Evolutionary conservation across 2,329 filamentous ascomycete genomes (phyloP).

Genomic region (Talaromyces atroroseus): DNA sequence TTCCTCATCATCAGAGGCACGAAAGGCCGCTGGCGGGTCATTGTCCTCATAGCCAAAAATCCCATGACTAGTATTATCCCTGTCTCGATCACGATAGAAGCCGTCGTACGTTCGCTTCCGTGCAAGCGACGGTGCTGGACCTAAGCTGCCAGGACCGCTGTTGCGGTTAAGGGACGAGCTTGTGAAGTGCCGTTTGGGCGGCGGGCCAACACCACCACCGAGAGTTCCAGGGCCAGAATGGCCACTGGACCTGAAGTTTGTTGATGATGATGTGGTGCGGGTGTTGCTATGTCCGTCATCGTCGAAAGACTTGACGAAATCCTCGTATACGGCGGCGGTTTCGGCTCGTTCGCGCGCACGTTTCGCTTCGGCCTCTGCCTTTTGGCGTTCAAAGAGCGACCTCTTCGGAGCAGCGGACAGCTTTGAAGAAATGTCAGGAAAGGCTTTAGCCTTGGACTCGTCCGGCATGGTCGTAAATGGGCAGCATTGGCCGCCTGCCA

Average conservation of each 20-base stretch:
- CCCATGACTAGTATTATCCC: conserved; percentile 31
- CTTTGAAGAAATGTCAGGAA: conserved; percentile 70
- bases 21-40: conserved; percentile 38
- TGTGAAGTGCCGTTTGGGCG: conserved; percentile 59
- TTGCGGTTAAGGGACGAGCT: conserved; percentile 35
- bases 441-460: conserved; percentile 40
- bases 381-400: conserved; percentile 81
- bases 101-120: conserved; percentile 43
- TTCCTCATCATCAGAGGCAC: conserved; percentile 40
- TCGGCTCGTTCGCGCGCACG: conserved; percentile 77
- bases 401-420: conserved; percentile 75
- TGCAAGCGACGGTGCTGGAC: conserved; percentile 36
- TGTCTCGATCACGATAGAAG: conserved; percentile 34
- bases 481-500: background rate
- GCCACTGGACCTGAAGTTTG: conserved; percentile 23
- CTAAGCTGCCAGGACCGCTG: conserved; percentile 47
- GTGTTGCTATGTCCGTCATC: conserved; percentile 32
- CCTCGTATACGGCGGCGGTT: conserved; percentile 78
- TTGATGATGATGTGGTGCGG: conserved; percentile 14
- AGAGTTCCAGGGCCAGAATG: conserved; percentile 27
- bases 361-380: conserved; percentile 85
- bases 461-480: conserved; percentile 29
- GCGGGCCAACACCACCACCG: conserved; percentile 31
- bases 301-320: conserved; percentile 71
- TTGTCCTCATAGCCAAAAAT: conserved; percentile 38